A percentile compares a stretch with the other conserved stretches of the same genome.
These are phyloP conservation scores for Bruguiera parviflora DNA, from an alignment of 345 rosid genomes.

Conservation along the genomic window DNA sequence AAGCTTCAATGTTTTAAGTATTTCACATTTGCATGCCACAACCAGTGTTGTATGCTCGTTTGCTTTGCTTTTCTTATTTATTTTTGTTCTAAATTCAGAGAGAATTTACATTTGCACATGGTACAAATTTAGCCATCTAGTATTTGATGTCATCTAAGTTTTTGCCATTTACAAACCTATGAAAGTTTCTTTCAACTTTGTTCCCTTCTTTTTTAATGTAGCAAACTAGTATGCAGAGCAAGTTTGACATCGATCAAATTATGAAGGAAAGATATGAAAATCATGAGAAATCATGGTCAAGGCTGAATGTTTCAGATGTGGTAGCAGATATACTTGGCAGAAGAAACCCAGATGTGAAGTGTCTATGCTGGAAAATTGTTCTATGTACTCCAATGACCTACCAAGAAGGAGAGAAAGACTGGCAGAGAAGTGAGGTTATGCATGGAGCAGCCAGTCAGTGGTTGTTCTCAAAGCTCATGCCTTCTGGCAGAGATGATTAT, in stretches of 20 bases:
- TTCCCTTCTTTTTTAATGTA: slow-evolving; percentile 26
- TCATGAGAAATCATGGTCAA: slow-evolving; percentile 71
- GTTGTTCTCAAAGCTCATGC: slow-evolving; percentile 77
- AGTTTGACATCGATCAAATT: slow-evolving; percentile 66
- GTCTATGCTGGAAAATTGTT: slow-evolving; percentile 80
- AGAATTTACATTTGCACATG: not conserved
- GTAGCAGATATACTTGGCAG: slow-evolving; percentile 38
- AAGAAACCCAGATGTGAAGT: slow-evolving; percentile 62
- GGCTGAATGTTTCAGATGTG: slow-evolving; percentile 79
- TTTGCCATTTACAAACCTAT: slow-evolving; percentile 13
- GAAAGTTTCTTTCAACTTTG: not conserved
- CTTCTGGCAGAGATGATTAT: slow-evolving; percentile 32
- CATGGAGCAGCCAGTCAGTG: slow-evolving; percentile 50
- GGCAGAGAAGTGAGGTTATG: slow-evolving; percentile 23
- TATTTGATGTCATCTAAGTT: not conserved
- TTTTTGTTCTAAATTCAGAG: not conserved
- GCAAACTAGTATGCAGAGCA: slow-evolving; percentile 38
- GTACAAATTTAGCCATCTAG: not conserved
- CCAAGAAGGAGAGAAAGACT: slow-evolving; percentile 28
- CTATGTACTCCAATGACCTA: slow-evolving; percentile 44
- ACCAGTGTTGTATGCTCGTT: not conserved
- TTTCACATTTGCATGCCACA: not conserved
- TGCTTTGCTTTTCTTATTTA: not conserved
- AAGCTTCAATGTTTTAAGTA: slow-evolving; percentile 21
- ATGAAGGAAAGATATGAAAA: slow-evolving; percentile 62